Percentiles rank a stretch among this genome's conserved stretches.
Conservation (phyloP, 371 early-diverging fungal species). For the Capillidium heterosporum region DNA sequence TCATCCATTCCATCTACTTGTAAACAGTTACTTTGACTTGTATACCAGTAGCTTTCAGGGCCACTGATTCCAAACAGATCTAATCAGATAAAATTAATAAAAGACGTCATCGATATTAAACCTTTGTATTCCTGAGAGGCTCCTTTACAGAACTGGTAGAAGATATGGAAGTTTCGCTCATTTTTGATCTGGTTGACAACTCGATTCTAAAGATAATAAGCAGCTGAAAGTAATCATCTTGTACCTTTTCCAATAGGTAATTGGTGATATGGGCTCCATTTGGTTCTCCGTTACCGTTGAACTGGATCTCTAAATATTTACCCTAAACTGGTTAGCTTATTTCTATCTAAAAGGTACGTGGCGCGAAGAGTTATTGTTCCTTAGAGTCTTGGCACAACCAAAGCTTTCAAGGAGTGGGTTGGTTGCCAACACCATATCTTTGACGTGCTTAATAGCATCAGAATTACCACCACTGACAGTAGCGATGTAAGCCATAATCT, state of each 20-base stretch:
- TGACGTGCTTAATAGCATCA: slow-evolving; percentile 74
- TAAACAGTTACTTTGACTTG: slow-evolving; percentile 50
- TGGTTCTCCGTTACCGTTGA: slow-evolving; percentile 80
- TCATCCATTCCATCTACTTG: slow-evolving; percentile 71
- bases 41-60: slow-evolving; percentile 65
- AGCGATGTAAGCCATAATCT: slow-evolving; percentile 93
- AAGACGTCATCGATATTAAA: slow-evolving; percentile 6
- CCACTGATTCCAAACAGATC: slow-evolving; percentile 60
- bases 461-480: slow-evolving; percentile 70
- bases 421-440: slow-evolving; percentile 89
- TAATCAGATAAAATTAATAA: slow-evolving; percentile 9
- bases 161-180: slow-evolving; percentile 97
- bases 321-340: slow-evolving; percentile 29
- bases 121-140: slow-evolving; percentile 52
- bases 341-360: slow-evolving; percentile 43
- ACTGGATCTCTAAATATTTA: slow-evolving; percentile 98
- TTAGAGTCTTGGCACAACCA: slow-evolving; percentile 97
- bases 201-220: slow-evolving; percentile 33
- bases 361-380: slow-evolving; percentile 97
- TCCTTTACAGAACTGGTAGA: slow-evolving; percentile 74
- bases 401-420: slow-evolving; percentile 97
- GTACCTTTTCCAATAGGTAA: slow-evolving; percentile 93
- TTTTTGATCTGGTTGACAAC: slow-evolving; percentile 89
- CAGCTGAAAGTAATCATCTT: neutral
- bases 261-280: slow-evolving; percentile 96